Evolutionary conservation across 371 early-diverging fungal genomes (phyloP), one percentile per base, ranked within the genome.

Genomic region (Actinomortierella wolfii): DNA sequence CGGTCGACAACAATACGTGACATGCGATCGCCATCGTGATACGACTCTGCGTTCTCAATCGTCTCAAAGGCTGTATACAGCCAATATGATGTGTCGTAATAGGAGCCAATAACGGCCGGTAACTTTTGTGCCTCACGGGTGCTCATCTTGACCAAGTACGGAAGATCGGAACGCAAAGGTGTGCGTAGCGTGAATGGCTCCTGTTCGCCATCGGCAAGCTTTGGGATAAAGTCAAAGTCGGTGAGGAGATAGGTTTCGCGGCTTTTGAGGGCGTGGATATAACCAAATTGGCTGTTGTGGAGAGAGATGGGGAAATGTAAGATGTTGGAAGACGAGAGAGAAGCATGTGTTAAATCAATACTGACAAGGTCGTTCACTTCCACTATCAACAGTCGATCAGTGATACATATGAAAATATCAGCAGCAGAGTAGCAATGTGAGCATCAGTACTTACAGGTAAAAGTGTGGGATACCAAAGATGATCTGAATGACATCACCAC

Each of bases 401-500:
- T n/a, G n/a, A n/a, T n/a, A n/a, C n/a, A n/a, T n/a, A n/a, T n/a
- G n/a, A n/a, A n/a, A n/a, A n/a, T n/a, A n/a, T n/a, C n/a, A n/a
- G n/a, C n/a, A n/a, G n/a, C n/a, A n/a, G n/a, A n/a, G n/a, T n/a
- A n/a, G n/a, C n/a, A n/a, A n/a, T n/a, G n/a, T n/a, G n/a, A n/a
- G n/a, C n/a, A n/a, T n/a, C n/a, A n/a, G 11, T 29, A 15, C 52
- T 21, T 67, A 61, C 67, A 56, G 49, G 40, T 70, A 70, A 40
- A 70, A 70, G n/a, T 70, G 54, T 1, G 70, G 64, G 9, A 70
- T 70, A 9, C 65, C 65, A 18, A 54, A 26, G 42, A 70, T 45
- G 18, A 64, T 39, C 15, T 51, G 47, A 24, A 70, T 50, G 6
- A 61, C 14, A 34, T 70, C 61, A 2, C 70, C 70, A 21, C 61